Conservation (phyloP, 768 basidiomycete genomes). For the Lepiota brunneoincarnata region DNA sequence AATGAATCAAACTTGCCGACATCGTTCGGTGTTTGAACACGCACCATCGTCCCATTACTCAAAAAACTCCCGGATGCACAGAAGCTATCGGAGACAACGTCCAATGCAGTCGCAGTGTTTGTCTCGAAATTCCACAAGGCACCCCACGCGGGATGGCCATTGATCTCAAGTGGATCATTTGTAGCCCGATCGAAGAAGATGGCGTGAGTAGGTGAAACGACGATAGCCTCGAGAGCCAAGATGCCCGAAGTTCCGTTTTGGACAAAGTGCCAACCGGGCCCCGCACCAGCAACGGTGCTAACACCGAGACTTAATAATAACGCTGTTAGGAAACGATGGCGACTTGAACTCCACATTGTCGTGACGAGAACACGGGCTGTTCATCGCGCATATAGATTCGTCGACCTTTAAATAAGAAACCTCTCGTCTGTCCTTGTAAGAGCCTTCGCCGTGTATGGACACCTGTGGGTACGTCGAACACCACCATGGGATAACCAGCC, state of each 20-base stretch:
- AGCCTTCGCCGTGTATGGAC: neutral
- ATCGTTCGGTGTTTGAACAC: constrained; percentile 13
- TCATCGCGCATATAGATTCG: too few species aligned
- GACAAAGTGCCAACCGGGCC: constrained; percentile 23
- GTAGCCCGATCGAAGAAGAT: constrained; percentile 27
- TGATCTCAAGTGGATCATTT: constrained; percentile 38
- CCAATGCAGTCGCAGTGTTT: constrained; percentile 30
- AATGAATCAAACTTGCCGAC: neutral
- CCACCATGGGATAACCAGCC: neutral
- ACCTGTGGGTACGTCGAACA: neutral
- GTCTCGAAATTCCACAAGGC: constrained; percentile 41
- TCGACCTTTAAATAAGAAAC: neutral
- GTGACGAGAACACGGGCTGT: neutral
- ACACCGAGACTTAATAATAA: neutral
- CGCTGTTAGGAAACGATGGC: too few species aligned
- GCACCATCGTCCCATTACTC: constrained; percentile 38
- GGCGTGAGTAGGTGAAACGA: constrained; percentile 27
- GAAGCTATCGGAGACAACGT: constrained; percentile 36
- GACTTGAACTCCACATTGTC: constrained; percentile 20
- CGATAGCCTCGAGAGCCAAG: constrained; percentile 24
- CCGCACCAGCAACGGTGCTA: constrained; percentile 6
- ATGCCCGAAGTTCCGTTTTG: constrained; percentile 26
- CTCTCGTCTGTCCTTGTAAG: neutral
- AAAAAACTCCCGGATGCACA: constrained; percentile 40
- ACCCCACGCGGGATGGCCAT: constrained; percentile 43